Conservation (phyloP, 2,329 filamentous ascomycete species). For the Dothistroma pini region DNA sequence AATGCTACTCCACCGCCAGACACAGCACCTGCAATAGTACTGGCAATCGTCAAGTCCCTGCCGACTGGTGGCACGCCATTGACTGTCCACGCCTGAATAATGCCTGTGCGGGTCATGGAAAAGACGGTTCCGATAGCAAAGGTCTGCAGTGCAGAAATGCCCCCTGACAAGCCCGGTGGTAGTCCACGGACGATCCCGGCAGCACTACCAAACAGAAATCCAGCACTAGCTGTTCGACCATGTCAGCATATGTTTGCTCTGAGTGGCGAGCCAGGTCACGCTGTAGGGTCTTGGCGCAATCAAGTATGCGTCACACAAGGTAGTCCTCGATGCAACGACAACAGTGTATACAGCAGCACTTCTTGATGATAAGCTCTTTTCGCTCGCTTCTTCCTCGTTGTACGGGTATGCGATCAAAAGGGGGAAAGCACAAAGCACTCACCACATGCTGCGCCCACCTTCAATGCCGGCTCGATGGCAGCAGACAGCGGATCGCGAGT, state of each 20-base stretch:
- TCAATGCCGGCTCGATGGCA: conserved; percentile 31
- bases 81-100: conserved; percentile 37
- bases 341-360: neutral
- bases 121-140: conserved; percentile 73
- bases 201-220: conserved; percentile 54
- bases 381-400: neutral
- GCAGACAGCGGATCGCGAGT: conserved; percentile 23
- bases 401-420: neutral
- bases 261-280: neutral
- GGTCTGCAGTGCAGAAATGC: conserved; percentile 74
- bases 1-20: conserved; percentile 55
- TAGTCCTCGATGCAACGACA: neutral
- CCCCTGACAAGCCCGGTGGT: conserved; percentile 65
- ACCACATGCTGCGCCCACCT: conserved; percentile 35
- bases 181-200: conserved; percentile 57
- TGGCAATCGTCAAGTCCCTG: conserved; percentile 61
- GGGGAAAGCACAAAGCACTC: conserved; percentile 17
- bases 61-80: conserved; percentile 22
- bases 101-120: conserved; percentile 56
- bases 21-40: conserved; percentile 66
- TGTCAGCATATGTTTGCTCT: conserved; percentile 9
- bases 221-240: conserved; percentile 53
- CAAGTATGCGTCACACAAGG: neutral
- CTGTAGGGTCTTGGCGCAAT: conserved; percentile 39
- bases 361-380: neutral